Evolutionary conservation across 805 yeast genomes (phyloP).

Genomic region (Soucietia sequanensis): DNA sequence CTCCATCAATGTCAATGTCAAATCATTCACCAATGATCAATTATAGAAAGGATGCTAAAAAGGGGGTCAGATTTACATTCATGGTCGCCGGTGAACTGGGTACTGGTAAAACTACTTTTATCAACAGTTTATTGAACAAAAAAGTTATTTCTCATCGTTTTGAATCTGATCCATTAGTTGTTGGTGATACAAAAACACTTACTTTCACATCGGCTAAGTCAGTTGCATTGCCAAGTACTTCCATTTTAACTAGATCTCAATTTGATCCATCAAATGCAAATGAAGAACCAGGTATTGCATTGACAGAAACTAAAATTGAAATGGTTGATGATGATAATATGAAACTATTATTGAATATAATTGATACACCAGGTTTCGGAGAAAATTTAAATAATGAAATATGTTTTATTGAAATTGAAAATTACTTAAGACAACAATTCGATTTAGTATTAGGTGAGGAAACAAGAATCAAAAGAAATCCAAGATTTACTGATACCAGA

Average conservation of each 20-base stretch:
- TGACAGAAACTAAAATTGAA: constrained; percentile 65
- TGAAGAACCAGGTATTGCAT: constrained; percentile 73
- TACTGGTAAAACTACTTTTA: constrained; percentile 74
- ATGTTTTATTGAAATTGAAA: constrained; percentile 64
- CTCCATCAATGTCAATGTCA: constrained; percentile 21
- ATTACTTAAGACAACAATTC: constrained; percentile 72
- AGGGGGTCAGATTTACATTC: constrained; percentile 72
- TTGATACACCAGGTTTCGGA: constrained; percentile 78
- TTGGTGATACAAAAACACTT: constrained; percentile 46
- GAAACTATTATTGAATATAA: constrained; percentile 54
- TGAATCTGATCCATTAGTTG: constrained; percentile 22
- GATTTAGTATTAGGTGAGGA: constrained; percentile 82
- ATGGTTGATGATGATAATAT: constrained; percentile 59
- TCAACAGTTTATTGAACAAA: constrained; percentile 65
- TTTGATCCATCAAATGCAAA: constrained; percentile 62
- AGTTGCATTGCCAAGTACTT: constrained; percentile 53
- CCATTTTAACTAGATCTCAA: constrained; percentile 51
- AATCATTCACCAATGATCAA: constrained; percentile 43
- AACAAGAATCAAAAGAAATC: constrained; percentile 82
- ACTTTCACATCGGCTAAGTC: constrained; percentile 58
- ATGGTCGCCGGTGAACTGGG: constrained; percentile 75
- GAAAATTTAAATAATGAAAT: constrained; percentile 69
- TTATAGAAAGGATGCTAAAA: constrained; percentile 65
- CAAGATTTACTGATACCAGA: constrained; percentile 73
- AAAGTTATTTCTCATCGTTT: constrained; percentile 61